These are phyloP conservation scores for Alternaria sp. DNA, from an alignment of 2,329 filamentous ascomycete species.

Conservation along the genomic window DNA sequence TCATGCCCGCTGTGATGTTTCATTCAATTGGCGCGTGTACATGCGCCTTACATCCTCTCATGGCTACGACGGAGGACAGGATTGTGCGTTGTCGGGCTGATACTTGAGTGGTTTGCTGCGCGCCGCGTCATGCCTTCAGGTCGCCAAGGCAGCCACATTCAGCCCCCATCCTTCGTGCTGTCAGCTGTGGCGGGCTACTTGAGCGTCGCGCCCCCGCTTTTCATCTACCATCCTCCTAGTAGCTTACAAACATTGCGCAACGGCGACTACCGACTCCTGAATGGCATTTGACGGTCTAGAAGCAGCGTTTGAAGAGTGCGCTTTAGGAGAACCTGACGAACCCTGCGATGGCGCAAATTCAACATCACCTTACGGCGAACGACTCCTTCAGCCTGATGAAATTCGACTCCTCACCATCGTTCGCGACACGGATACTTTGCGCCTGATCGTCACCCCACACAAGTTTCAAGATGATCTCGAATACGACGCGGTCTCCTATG, in stretches of 20 bases:
- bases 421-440: fast-evolving
- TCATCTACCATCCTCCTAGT: fast-evolving
- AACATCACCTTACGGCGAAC: background rate
- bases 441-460: background rate
- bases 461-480: background rate
- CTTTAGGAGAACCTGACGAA: background rate
- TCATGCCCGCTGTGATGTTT: background rate
- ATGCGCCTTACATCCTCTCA: background rate
- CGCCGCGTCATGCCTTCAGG: background rate
- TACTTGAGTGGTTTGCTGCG: background rate
- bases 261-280: too few species aligned
- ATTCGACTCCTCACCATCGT: background rate
- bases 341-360: fast-evolving
- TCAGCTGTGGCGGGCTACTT: background rate
- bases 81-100: fast-evolving
- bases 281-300: background rate
- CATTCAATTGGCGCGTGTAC: background rate
- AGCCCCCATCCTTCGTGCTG: background rate
- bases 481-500: background rate
- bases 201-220: background rate
- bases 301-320: background rate
- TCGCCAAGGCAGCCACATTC: background rate
- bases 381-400: background rate
- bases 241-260: background rate
- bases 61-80: fast-evolving